Evolutionary conservation across 2,329 filamentous ascomycete species (phyloP), one percentile per base, ranked within the genome.

Genomic region (Calonectria hongkongensis): DNA sequence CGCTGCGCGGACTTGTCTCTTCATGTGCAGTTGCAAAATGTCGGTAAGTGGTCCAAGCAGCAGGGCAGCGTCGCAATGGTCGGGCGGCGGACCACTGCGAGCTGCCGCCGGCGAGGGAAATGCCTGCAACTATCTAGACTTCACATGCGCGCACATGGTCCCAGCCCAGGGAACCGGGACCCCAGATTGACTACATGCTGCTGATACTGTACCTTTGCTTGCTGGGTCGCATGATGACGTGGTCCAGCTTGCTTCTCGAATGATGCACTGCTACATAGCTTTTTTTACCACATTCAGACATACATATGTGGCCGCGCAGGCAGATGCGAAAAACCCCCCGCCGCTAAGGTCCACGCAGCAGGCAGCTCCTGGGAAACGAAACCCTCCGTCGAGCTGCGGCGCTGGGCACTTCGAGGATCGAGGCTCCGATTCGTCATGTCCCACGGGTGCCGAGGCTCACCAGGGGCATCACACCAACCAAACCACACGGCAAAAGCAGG

Each of bases 231-330:
- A 30, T 56, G 56, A 72, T 71, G 70, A 68, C 56, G 70, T 68
- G 70, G 70, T 43, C 56, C 64, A 25, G 39, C 65, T 54, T 25
- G 16, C 45, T 72, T 58, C 70, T 72, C 70, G 68, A 67, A 71
- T 47, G 33, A 63, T 71, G 56, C 36, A 21, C 58, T 39, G 33
- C 66, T 50, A 68, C 33, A 5, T 27, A 27, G 36, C 21, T n/a
- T 18, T 2, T n/a, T 33, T 33, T 33, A 33, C 30, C 30, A 33
- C 30, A 33, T 33, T 9, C 30, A 33, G 4, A 63, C 25, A 36
- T 36, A 13, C 21, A 50, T 27, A 27, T 25, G 33, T 58, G 54
- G 56, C 27, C 64, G 27, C 33, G 8, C 28, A 13, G 58, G 60
- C 47, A 48, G 51, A 67, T 70, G 60, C 60, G 58, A 45, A 63